Conservation (phyloP, 768 basidiomycete species). For the Mycena alexandri region DNA sequence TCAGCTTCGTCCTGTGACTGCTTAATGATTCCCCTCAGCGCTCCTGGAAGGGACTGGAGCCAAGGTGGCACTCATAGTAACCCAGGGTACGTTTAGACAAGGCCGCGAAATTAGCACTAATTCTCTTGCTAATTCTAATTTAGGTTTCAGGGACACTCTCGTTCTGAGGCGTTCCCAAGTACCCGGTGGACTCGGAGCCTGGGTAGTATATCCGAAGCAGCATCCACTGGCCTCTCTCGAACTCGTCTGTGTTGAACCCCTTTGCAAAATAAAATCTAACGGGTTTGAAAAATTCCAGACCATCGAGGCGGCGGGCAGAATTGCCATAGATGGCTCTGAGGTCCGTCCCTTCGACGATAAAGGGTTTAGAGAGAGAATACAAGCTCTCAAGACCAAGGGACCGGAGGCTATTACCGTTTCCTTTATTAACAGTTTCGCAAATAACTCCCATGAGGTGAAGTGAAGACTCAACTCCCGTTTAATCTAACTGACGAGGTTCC, state of each 20-base stretch:
- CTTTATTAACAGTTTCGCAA: constrained; percentile 46
- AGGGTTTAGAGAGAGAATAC: constrained; percentile 38
- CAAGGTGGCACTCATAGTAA: constrained; percentile 45
- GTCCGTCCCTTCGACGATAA: constrained; percentile 42
- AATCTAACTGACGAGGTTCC: neutral
- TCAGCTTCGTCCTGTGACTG: neutral
- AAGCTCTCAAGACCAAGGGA: constrained; percentile 35
- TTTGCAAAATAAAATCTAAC: neutral
- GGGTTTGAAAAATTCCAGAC: constrained; percentile 33
- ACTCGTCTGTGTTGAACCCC: constrained; percentile 35
- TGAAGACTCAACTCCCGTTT: neutral
- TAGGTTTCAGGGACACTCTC: no score
- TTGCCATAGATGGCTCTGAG: constrained; percentile 43
- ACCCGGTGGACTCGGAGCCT: constrained; percentile 26
- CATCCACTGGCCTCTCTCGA: constrained; percentile 46
- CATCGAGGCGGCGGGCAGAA: constrained; percentile 46
- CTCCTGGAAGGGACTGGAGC: constrained; percentile 47
- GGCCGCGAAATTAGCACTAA: constrained; percentile 20
- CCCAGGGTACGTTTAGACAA: constrained; percentile 43
- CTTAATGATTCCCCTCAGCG: constrained; percentile 22
- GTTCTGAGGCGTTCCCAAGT: constrained; percentile 20
- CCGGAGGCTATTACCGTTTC: constrained; percentile 44
- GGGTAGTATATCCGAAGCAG: constrained; percentile 47
- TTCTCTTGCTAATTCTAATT: no score
- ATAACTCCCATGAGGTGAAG: constrained; percentile 40